A percentile compares a stretch with the other conserved stretches of the same genome.
Evolutionary conservation across 768 basidiomycete genomes (phyloP).

Genomic region (Lyophyllum shimeji): DNA sequence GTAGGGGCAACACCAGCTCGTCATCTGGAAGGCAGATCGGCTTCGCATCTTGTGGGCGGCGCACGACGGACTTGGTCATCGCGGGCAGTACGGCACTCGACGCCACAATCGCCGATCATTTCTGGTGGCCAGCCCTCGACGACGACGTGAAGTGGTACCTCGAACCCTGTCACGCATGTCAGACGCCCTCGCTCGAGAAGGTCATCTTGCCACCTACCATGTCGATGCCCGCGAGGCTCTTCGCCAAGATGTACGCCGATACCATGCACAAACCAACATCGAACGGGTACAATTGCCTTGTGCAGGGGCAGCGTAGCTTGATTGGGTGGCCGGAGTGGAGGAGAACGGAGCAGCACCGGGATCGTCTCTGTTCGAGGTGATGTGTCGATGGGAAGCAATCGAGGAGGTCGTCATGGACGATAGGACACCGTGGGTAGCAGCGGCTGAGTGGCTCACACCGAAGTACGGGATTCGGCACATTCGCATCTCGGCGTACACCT

Average conservation of each 20-base stretch:
- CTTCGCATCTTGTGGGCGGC: constrained; percentile 19
- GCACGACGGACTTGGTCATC: constrained; percentile 21
- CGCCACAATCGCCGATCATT: constrained; percentile 2
- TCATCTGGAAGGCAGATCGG: no score
- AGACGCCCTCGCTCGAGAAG: constrained; percentile 21
- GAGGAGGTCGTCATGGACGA: no score
- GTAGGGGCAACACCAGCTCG: no score
- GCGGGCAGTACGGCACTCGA: constrained; percentile 7
- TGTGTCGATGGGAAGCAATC: no score
- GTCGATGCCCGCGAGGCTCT: constrained; percentile 27
- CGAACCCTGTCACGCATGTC: constrained; percentile 32
- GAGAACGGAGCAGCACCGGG: constrained; percentile 22
- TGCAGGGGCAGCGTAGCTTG: constrained; percentile 25
- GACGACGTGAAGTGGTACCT: constrained; percentile 30
- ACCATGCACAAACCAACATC: constrained; percentile 29
- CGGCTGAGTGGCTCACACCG: no score
- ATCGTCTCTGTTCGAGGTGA: constrained; percentile 26
- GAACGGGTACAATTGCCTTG: constrained; percentile 23
- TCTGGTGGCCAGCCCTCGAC: constrained; percentile 23
- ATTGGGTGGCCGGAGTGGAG: constrained; percentile 21
- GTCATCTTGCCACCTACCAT: constrained; percentile 27
- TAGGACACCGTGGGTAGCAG: no score
- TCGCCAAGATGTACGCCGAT: constrained; percentile 28
- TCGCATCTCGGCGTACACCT: no score
- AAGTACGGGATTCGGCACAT: constrained; percentile 30